Percentiles rank a stretch among this genome's conserved stretches.
Evolutionary conservation across 2,329 filamentous ascomycete species (phyloP).

Genomic region (Stylonectria norvegica): DNA sequence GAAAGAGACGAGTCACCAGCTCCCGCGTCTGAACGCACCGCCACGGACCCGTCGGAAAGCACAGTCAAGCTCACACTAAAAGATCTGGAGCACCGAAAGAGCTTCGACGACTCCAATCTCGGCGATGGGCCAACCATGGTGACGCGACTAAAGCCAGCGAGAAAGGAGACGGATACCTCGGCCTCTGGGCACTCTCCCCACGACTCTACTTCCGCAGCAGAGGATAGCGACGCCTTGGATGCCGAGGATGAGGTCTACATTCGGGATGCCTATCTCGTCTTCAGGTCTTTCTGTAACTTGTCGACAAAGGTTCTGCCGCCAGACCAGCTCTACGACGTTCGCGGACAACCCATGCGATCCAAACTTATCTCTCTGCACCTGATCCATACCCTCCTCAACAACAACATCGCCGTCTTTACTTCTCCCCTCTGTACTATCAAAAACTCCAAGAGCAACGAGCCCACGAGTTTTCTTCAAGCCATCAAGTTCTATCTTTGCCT

Average conservation of each 20-base stretch:
- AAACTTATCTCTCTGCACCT: constrained; percentile 94
- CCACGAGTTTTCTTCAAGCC: constrained; percentile 87
- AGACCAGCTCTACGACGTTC: constrained; percentile 88
- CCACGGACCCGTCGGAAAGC: constrained; percentile 32
- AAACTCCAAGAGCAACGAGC: constrained; percentile 82
- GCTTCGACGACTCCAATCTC: constrained; percentile 64
- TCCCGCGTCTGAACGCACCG: constrained; percentile 29
- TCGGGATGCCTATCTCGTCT: constrained; percentile 93
- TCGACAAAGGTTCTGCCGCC: constrained; percentile 87
- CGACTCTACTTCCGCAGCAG: constrained; percentile 53
- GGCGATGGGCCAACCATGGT: constrained; percentile 67
- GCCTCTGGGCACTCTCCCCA: constrained; percentile 52
- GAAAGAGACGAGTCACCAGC: constrained; percentile 34
- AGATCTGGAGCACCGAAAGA: constrained; percentile 65
- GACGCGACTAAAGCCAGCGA: constrained; percentile 53
- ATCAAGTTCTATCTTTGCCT: constrained; percentile 96
- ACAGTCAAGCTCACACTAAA: constrained; percentile 61
- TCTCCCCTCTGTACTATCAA: constrained; percentile 90
- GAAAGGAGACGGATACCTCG: constrained; percentile 40
- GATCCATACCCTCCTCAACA: constrained; percentile 92
- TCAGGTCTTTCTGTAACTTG: constrained; percentile 94
- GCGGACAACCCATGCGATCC: constrained; percentile 93
- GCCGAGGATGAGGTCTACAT: constrained; percentile 94
- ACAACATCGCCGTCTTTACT: constrained; percentile 85
- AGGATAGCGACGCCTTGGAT: constrained; percentile 58